These are phyloP conservation scores for Aspergillus quadrilineatus DNA, from an alignment of 2,329 filamentous ascomycete genomes.

Conservation along the genomic window DNA sequence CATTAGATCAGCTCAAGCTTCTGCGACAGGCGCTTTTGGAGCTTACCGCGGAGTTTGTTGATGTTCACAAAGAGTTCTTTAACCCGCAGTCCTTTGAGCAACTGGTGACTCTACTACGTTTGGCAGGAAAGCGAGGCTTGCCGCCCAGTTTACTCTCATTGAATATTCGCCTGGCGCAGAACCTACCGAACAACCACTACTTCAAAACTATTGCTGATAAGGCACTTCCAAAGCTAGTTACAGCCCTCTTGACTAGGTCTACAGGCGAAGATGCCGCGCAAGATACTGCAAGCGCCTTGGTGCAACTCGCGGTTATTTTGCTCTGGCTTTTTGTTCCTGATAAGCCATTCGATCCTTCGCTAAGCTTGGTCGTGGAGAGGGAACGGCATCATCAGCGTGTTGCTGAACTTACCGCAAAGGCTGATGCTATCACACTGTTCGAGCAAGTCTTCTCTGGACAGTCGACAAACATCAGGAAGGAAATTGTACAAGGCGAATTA, in stretches of 20 bases:
- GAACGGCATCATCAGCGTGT: constrained; percentile 59
- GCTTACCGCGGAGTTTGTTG: constrained; percentile 34
- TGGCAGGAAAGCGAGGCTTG: constrained; percentile 24
- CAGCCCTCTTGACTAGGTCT: constrained; percentile 21
- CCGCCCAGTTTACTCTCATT: constrained; percentile 16
- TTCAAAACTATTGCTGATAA: constrained; percentile 37
- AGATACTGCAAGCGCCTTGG: constrained; percentile 64
- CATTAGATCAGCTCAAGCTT: constrained; percentile 50
- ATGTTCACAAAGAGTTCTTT: constrained; percentile 38
- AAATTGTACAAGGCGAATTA: constrained; percentile 63
- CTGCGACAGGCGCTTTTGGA: constrained; percentile 51
- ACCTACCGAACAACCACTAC: constrained; percentile 31
- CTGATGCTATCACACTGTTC: constrained; percentile 63
- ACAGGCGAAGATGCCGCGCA: constrained; percentile 25
- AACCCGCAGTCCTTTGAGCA: constrained; percentile 27
- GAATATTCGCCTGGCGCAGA: constrained; percentile 21
- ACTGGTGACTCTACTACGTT: constrained; percentile 24
- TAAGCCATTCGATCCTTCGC: constrained; percentile 76
- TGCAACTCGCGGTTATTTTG: constrained; percentile 71
- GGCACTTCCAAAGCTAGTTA: constrained; percentile 29
- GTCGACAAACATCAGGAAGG: constrained; percentile 64
- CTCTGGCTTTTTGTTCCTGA: constrained; percentile 83
- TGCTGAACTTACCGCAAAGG: constrained; percentile 54
- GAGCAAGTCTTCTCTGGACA: constrained; percentile 68
- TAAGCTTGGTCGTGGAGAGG: constrained; percentile 62